phyloP scores from a whole-genome alignment of 768 basidiomycete species.

The Crucibulum laeve region DNA sequence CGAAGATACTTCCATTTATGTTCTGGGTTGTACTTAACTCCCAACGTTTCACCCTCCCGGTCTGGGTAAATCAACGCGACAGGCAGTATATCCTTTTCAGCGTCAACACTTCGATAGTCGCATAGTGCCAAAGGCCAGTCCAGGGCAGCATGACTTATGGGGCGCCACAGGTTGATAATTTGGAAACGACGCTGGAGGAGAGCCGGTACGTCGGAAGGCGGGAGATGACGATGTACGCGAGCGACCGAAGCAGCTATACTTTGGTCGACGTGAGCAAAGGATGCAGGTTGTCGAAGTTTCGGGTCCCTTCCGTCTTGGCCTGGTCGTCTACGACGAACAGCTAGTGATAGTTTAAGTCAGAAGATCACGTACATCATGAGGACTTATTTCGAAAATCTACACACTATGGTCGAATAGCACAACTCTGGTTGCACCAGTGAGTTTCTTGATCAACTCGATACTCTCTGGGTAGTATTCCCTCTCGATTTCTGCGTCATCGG shows the following conservation, averaged over 20 bases:
- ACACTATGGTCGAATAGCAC: conserved; percentile 63
- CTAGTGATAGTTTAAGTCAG: conserved; percentile 15
- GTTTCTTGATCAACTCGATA: conserved; percentile 46
- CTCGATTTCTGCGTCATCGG: conserved; percentile 37
- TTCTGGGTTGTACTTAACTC: conserved; percentile 37
- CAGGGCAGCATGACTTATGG: conserved; percentile 39
- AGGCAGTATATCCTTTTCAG: conserved; percentile 36
- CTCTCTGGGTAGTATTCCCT: conserved; percentile 63
- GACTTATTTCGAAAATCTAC: conserved; percentile 13
- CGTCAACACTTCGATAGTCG: conserved; percentile 43
- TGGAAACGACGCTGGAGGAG: conserved; percentile 48
- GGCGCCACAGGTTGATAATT: conserved; percentile 60
- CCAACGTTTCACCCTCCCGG: conserved; percentile 47
- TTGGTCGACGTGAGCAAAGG: conserved; percentile 49
- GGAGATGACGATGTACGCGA: conserved; percentile 49
- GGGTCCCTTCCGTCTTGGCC: conserved; percentile 27
- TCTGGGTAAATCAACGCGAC: conserved; percentile 44
- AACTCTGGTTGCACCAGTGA: conserved; percentile 53
- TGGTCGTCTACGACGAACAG: conserved; percentile 42
- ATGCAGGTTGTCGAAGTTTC: conserved; percentile 40
- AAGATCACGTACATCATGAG: not conserved
- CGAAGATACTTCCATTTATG: conserved; percentile 50
- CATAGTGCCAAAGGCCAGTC: conserved; percentile 52
- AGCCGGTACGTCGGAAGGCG: conserved; percentile 35
- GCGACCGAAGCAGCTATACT: conserved; percentile 36